Conservation (phyloP, 2,329 filamentous ascomycete genomes). For the Didymosphaeria variabile region DNA sequence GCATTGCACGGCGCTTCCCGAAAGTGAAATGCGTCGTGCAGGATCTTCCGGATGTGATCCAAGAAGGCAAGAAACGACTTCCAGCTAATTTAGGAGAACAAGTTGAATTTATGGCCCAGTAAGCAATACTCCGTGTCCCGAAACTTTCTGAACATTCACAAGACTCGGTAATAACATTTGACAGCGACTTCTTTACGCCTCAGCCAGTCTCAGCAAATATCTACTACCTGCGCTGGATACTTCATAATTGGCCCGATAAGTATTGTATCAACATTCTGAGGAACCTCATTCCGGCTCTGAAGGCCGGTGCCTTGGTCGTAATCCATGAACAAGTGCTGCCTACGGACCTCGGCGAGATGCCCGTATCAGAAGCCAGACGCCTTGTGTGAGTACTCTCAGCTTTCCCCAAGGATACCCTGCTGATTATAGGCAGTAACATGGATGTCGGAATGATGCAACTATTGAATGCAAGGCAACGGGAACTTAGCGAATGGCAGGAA, state of each 20-base stretch:
- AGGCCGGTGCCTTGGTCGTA: slow-evolving; percentile 15
- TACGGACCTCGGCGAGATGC: slow-evolving; percentile 13
- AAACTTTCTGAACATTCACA: no score
- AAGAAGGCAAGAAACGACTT: slow-evolving; percentile 15
- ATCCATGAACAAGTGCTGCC: slow-evolving; percentile 21
- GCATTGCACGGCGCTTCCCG: slow-evolving; percentile 19
- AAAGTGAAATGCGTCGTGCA: slow-evolving; percentile 24
- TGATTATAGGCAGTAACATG: slow-evolving; percentile 19
- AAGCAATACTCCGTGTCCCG: slow-evolving; percentile 1
- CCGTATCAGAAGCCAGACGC: slow-evolving; percentile 15
- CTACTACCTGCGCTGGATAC: slow-evolving; percentile 27
- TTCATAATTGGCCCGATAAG: slow-evolving; percentile 49
- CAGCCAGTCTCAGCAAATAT: slow-evolving; percentile 12
- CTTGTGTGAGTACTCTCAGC: slow-evolving; percentile 18
- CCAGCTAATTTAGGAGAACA: slow-evolving; percentile 10
- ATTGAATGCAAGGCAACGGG: slow-evolving; percentile 24
- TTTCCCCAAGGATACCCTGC: slow-evolving; percentile 1
- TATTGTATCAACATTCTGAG: slow-evolving; percentile 45
- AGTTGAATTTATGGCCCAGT: slow-evolving; percentile 23
- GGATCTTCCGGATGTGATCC: slow-evolving; percentile 20
- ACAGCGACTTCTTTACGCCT: slow-evolving; percentile 16
- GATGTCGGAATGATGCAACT: slow-evolving; percentile 28
- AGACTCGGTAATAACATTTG: neutral
- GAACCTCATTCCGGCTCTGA: slow-evolving; percentile 36
- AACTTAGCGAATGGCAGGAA: slow-evolving; percentile 21